Conservation (phyloP, 169 alveolate genomes). For the Eimeria maxima region DNA sequence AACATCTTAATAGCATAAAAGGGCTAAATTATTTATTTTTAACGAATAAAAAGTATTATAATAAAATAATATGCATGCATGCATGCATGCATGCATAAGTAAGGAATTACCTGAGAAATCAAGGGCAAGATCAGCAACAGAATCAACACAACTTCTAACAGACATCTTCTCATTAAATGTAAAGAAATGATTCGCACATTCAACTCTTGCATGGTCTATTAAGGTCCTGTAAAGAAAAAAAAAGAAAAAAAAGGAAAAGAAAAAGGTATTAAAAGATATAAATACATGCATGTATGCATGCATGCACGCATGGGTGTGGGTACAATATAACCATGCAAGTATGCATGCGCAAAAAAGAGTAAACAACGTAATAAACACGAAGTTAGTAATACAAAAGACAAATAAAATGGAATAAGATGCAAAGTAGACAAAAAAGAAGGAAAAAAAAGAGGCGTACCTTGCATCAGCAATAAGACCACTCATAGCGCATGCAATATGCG, state of each 20-base stretch:
- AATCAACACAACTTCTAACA: slow-evolving; percentile 93
- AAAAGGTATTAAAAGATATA: not conserved
- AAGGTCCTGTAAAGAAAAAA: slow-evolving; percentile 90
- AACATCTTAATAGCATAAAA: too few species aligned
- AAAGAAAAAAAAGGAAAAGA: not conserved
- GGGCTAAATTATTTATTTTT: too few species aligned
- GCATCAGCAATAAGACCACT: slow-evolving; percentile 99
- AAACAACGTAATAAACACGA: too few species aligned
- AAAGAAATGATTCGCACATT: slow-evolving; percentile 97
- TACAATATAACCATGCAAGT: too few species aligned
- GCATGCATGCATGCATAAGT: too few species aligned
- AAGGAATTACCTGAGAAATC: slow-evolving; percentile 97
- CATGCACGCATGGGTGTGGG: too few species aligned
- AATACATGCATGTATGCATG: too few species aligned
- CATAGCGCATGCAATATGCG: slow-evolving; percentile 98
- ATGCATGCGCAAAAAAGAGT: too few species aligned
- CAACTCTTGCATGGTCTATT: slow-evolving; percentile 99
- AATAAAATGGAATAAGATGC: not conserved
- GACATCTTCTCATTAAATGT: slow-evolving; percentile 97
- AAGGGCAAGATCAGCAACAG: slow-evolving; percentile 97
- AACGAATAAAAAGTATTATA: slow-evolving; percentile 4
- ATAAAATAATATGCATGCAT: not conserved
- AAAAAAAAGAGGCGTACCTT: slow-evolving; percentile 37
- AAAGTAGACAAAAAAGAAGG: not conserved
- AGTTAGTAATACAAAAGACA: too few species aligned